These are phyloP conservation scores for Blastomyces parvus DNA, from an alignment of 2,329 filamentous ascomycete species.

Conservation along the genomic window DNA sequence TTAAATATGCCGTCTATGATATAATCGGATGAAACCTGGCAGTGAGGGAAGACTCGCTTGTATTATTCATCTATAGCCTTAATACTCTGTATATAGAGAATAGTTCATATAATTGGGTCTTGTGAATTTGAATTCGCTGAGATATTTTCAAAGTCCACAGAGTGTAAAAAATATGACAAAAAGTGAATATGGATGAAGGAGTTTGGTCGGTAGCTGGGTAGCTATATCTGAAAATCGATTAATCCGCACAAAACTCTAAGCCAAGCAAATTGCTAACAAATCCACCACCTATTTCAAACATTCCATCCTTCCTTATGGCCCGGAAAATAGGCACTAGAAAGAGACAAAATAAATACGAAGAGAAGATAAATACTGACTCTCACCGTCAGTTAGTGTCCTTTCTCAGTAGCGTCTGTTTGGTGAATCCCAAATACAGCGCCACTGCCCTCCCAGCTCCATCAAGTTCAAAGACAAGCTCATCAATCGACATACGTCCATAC, in stretches of 20 bases:
- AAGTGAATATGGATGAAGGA: no score
- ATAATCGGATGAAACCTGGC: no score
- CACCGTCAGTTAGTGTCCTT: background rate
- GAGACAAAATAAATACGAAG: background rate
- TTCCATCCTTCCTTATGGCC: background rate
- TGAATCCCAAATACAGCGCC: constrained; percentile 48
- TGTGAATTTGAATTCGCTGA: no score
- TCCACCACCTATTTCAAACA: background rate
- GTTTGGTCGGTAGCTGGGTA: no score
- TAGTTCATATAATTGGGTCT: no score
- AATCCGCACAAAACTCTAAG: background rate
- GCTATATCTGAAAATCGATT: background rate
- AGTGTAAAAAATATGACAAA: no score
- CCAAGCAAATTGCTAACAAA: background rate
- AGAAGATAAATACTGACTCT: no score
- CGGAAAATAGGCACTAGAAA: background rate
- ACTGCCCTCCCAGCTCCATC: constrained; percentile 17
- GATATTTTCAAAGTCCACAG: no score
- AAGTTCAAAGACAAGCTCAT: constrained; percentile 22
- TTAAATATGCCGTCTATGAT: no score
- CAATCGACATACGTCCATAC: constrained; percentile 17
- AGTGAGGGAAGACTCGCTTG: no score
- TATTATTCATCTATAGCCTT: no score
- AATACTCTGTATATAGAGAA: no score
- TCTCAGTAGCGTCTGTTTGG: background rate